These are phyloP conservation scores for Lepiota subincarnata DNA, from an alignment of 768 basidiomycete genomes.

Conservation along the genomic window DNA sequence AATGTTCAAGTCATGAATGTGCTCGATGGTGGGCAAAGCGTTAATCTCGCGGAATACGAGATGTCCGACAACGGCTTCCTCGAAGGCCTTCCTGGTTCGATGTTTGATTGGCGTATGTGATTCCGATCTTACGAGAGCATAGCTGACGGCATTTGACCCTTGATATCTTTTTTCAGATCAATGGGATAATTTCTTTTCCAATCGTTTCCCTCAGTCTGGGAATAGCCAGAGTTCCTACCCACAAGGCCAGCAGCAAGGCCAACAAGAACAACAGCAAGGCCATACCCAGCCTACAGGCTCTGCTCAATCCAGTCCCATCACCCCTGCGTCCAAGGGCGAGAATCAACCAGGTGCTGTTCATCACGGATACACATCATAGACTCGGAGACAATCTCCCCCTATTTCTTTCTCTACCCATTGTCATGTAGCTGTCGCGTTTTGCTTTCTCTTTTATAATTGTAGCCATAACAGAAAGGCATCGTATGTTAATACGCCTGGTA, in stretches of 20 bases:
- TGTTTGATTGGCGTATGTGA: slow-evolving; percentile 82
- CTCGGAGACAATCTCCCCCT: neutral
- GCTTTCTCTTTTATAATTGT: neutral
- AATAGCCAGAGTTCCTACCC: neutral
- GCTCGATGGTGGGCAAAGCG: slow-evolving; percentile 56
- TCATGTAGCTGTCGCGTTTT: slow-evolving; percentile 4
- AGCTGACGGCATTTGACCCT: neutral
- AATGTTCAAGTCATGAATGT: slow-evolving; percentile 78
- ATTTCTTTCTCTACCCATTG: neutral
- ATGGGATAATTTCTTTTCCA: slow-evolving; percentile 78
- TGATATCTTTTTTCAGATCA: slow-evolving; percentile 44
- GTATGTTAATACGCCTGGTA: slow-evolving; percentile 1
- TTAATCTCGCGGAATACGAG: slow-evolving; percentile 57
- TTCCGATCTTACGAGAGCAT: slow-evolving; percentile 1
- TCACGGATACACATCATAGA: slow-evolving; percentile 1
- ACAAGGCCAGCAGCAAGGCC: slow-evolving; percentile 18
- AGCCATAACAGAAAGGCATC: slow-evolving; percentile 7
- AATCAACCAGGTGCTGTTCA: neutral
- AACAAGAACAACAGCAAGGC: slow-evolving; percentile 18
- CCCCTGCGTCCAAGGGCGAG: neutral
- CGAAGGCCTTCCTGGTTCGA: slow-evolving; percentile 75
- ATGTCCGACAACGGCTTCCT: slow-evolving; percentile 65
- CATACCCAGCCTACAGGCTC: neutral
- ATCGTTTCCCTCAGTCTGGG: slow-evolving; percentile 38
- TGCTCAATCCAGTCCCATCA: neutral